Base-by-base conservation (phyloP, 352 stramenopile species). In the Phytopythium kandeliae region DNA sequence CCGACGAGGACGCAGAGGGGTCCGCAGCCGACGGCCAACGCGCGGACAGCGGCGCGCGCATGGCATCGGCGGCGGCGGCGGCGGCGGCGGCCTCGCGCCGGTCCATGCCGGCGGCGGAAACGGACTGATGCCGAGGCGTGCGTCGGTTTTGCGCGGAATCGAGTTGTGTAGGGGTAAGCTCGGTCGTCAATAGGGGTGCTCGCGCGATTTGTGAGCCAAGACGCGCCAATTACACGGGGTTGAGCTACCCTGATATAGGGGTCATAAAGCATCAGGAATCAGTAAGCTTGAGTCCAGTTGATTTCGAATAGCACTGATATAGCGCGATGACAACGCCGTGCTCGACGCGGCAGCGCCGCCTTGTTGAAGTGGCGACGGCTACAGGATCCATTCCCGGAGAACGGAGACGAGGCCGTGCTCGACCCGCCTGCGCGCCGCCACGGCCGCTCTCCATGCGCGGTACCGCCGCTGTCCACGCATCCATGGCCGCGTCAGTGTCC, bases 361-460 rank as follows among this genome's bases (percentile, higher is more conserved):
- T 33, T 10, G 28, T 33, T 33, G 28, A n/a, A n/a, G n/a, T n/a
- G n/a, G n/a, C 11, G 37, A 7, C 13, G 12, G 12, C 38, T 44
- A 44, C 38, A 44, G 21, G 21, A 44, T 30, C 38, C 38, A 44
- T 11, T 11, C 1, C 21, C 15, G 2, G 4, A 44, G 21, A 19
- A 44, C 10, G 4, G 4, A 13, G 3, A 12, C 22, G 1, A 81
- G 40, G 2, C 54, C 59, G 16, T 46, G 31, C 19, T 35, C 51
- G 0, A 72, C 60, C 1, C 16, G 44, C 11, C 24, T 48, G 6
- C 63, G 49, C 15, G 55, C 37, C 0, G 13, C 35, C 2, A 51
- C 17, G 17, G 28, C 40, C 22, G 52, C 43, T 26, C 62, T 74
- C 65, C 68, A 78, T 17, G 55, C 48, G 37, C 65, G 65, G 41